A percentile compares a stretch with the other conserved stretches of the same genome.
Conservation (phyloP, 2,329 filamentous ascomycete species). For the Lithohypha guttulata region DNA sequence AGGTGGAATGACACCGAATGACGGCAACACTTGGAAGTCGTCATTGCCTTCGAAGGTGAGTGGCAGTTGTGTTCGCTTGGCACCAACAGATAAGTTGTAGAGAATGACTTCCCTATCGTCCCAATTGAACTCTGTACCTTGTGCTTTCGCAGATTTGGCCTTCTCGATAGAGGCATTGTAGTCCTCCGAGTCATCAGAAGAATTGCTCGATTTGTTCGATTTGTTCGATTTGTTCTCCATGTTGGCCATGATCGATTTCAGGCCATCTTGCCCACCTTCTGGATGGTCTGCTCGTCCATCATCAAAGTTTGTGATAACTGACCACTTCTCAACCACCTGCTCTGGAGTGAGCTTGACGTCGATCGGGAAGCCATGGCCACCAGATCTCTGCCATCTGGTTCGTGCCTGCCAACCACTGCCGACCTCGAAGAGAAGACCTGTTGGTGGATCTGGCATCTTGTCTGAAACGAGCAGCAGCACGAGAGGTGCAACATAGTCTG, state of each 20-base stretch:
- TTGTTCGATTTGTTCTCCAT: constrained; percentile 63
- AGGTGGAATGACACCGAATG: constrained; percentile 83
- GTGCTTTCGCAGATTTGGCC: constrained; percentile 59
- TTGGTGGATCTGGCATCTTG: constrained; percentile 71
- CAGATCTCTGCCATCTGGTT: constrained; percentile 89
- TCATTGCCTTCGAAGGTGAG: constrained; percentile 86
- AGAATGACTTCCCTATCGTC: constrained; percentile 82
- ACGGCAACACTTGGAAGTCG: constrained; percentile 82
- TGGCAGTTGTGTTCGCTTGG: constrained; percentile 76
- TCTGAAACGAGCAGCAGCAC: constrained; percentile 81
- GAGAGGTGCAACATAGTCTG: constrained; percentile 90
- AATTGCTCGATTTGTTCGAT: too few species aligned
- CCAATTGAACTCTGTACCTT: constrained; percentile 70
- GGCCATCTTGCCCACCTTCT: constrained; percentile 61
- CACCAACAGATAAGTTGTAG: constrained; percentile 90
- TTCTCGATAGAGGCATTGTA: constrained; percentile 65
- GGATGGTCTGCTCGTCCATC: constrained; percentile 81
- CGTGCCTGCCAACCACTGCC: constrained; percentile 86
- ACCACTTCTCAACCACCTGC: constrained; percentile 64
- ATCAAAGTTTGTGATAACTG: constrained; percentile 75
- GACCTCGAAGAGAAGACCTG: constrained; percentile 84
- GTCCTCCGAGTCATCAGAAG: constrained; percentile 46
- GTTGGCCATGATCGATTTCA: constrained; percentile 75
- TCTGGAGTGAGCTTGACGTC: constrained; percentile 77
- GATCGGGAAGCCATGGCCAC: constrained; percentile 82